phyloP scores from a whole-genome alignment of 257 asterid genomes.

The Eucommia ulmoides region DNA sequence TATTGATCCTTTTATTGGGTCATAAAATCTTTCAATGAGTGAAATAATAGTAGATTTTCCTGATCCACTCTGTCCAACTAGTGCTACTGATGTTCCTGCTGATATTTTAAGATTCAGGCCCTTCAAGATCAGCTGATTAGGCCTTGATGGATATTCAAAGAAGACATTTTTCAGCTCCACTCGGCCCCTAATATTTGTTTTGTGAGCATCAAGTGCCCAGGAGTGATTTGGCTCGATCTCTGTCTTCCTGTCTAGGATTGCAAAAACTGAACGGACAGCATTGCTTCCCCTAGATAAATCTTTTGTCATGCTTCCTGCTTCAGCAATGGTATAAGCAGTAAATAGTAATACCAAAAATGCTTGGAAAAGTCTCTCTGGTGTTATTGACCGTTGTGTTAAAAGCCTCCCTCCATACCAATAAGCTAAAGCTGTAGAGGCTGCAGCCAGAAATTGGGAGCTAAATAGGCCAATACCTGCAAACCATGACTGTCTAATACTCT shows the following conservation, averaged over 20 bases:
- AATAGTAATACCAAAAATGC: slow-evolving; percentile 61
- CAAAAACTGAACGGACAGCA: slow-evolving; percentile 65
- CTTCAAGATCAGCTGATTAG: slow-evolving; percentile 41
- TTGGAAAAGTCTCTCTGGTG: slow-evolving; percentile 59
- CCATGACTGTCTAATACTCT: slow-evolving; percentile 60
- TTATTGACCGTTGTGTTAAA: slow-evolving; percentile 23
- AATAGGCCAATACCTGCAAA: slow-evolving; percentile 56
- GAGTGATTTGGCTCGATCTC: slow-evolving; percentile 51
- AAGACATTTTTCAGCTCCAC: slow-evolving; percentile 53
- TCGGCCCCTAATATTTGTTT: slow-evolving; percentile 30
- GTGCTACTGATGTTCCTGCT: slow-evolving; percentile 53
- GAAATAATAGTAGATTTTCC: slow-evolving; percentile 60
- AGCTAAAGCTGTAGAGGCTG: slow-evolving; percentile 70
- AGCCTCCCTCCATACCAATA: slow-evolving; percentile 80
- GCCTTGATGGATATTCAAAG: slow-evolving; percentile 58
- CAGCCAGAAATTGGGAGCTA: slow-evolving; percentile 70
- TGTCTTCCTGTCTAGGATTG: slow-evolving; percentile 44
- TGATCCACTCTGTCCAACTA: slow-evolving; percentile 65
- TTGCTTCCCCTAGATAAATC: slow-evolving; percentile 69
- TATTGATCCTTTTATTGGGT: slow-evolving; percentile 44
- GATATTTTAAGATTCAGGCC: slow-evolving; percentile 44
- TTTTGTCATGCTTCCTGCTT: slow-evolving; percentile 89
- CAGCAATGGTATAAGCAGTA: slow-evolving; percentile 86
- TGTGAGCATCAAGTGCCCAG: slow-evolving; percentile 16
- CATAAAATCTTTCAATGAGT: slow-evolving; percentile 57